These are phyloP conservation scores for Ilyonectria sp. DNA, from an alignment of 2,329 filamentous ascomycete genomes.

Conservation along the genomic window DNA sequence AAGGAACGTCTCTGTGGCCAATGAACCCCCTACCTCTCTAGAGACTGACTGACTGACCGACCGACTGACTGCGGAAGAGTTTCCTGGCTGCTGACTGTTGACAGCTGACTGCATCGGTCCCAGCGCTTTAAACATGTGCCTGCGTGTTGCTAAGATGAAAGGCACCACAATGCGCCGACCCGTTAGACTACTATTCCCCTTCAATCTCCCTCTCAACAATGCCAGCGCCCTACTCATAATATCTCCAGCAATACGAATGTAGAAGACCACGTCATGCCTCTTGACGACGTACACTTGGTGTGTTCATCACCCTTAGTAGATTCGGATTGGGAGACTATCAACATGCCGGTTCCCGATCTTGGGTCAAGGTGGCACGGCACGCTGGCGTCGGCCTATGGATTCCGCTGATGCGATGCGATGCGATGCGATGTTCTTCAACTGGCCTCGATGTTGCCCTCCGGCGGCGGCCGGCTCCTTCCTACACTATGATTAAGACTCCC, in stretches of 20 bases:
- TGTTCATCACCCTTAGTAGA: not conserved
- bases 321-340: not conserved
- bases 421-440: not conserved
- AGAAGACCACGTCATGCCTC: not conserved
- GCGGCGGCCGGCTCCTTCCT: not conserved
- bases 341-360: not conserved
- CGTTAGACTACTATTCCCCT: not conserved
- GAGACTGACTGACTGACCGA: too few relatives aligned
- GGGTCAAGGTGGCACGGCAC: not conserved
- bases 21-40: too few relatives aligned
- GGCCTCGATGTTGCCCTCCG: not conserved
- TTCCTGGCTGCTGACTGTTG: too few relatives aligned
- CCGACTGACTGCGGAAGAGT: too few relatives aligned
- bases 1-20: too few relatives aligned
- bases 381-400: not conserved
- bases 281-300: not conserved
- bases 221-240: not conserved
- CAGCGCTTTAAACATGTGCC: not conserved
- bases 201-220: not conserved
- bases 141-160: not conserved
- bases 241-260: not conserved
- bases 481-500: not conserved
- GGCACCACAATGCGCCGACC: not conserved
- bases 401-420: slow-evolving; percentile 22
- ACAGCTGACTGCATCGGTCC: too few relatives aligned